These are phyloP conservation scores for Geotrichum cucujoidarum DNA, from an alignment of 1,139 yeast genomes.

Conservation along the genomic window DNA sequence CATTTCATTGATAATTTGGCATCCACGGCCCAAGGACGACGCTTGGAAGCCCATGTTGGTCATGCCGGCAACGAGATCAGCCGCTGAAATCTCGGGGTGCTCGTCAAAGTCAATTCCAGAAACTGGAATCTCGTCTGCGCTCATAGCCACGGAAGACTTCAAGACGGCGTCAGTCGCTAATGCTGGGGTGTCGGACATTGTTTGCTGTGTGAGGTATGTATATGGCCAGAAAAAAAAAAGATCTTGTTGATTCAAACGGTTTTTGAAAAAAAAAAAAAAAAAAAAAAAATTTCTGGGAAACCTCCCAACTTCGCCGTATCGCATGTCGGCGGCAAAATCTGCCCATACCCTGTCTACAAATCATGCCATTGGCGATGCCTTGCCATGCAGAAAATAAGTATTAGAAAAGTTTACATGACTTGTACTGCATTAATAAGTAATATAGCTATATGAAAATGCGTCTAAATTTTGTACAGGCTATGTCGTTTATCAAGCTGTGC, in stretches of 20 bases:
- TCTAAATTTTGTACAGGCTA: background rate
- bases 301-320: too few relatives aligned
- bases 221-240: too few relatives aligned
- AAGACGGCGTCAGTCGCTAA: constrained; percentile 63
- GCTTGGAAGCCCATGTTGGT: constrained; percentile 98
- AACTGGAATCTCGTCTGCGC: constrained; percentile 70
- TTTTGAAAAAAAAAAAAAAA: too few relatives aligned
- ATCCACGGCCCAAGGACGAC: constrained; percentile 74
- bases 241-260: too few relatives aligned
- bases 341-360: too few relatives aligned
- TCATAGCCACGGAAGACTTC: constrained; percentile 80
- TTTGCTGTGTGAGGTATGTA: too few relatives aligned
- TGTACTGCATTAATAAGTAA: too few relatives aligned
- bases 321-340: too few relatives aligned
- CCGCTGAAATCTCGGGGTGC: constrained; percentile 61
- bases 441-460: background rate
- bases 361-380: too few relatives aligned
- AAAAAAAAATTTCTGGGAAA: too few relatives aligned
- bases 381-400: too few relatives aligned
- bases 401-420: too few relatives aligned
- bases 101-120: constrained; percentile 84
- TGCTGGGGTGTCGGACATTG: constrained; percentile 23
- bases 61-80: constrained; percentile 76
- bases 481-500: constrained; percentile 1
- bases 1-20: constrained; percentile 89